Evolutionary conservation across 2,329 filamentous ascomycete species (phyloP).

Genomic region (Scopulariopsis brevicaulis): DNA sequence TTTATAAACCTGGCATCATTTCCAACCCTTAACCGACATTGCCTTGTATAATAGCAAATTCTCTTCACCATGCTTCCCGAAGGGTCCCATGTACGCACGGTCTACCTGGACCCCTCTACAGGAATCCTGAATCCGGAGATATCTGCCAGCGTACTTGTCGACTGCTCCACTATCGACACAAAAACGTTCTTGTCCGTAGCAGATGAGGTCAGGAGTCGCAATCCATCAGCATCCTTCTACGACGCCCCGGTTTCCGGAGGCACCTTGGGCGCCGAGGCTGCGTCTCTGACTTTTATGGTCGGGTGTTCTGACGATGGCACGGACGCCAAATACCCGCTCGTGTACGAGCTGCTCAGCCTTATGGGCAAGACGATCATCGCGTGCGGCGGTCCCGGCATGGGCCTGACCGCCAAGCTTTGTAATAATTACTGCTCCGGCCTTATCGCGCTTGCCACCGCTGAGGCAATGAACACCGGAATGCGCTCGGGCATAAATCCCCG

Average conservation of each 20-base stretch:
- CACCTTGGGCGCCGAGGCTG: background rate
- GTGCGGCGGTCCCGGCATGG: background rate
- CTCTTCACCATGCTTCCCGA: background rate
- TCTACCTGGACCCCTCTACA: background rate
- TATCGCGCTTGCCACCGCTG: background rate
- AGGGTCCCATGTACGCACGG: background rate
- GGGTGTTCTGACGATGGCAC: background rate
- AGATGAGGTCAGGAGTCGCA: background rate
- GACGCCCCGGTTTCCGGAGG: background rate
- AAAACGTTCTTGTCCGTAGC: background rate
- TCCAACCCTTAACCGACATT: background rate
- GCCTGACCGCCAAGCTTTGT: background rate
- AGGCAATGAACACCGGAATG: background rate
- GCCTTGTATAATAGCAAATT: background rate
- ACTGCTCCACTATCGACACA: background rate
- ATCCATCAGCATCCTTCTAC: background rate
- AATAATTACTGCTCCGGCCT: background rate
- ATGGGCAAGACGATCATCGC: background rate
- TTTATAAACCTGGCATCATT: background rate
- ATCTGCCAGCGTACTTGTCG: background rate
- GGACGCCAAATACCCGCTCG: background rate
- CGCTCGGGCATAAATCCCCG: background rate
- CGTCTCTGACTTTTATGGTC: background rate
- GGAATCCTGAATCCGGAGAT: background rate
- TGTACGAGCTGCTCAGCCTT: background rate